phyloP scores from a whole-genome alignment of 306 rosid genomes.

The Cucumis sativus region DNA sequence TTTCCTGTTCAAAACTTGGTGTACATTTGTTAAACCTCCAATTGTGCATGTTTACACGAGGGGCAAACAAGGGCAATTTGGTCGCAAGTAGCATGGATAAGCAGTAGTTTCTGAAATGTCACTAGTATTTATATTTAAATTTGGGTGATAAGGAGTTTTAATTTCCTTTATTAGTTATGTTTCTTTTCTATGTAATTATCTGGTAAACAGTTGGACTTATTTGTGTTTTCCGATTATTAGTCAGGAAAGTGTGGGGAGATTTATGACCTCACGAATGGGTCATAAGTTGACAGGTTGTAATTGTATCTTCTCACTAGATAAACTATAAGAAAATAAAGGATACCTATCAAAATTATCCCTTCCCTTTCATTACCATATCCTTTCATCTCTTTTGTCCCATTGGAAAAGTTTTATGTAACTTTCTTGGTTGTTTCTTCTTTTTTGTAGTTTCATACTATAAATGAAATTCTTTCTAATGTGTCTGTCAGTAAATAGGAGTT shows the following conservation, averaged over 20 bases:
- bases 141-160: background rate
- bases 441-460: background rate
- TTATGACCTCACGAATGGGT: background rate
- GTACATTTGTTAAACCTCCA: background rate
- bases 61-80: background rate
- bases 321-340: background rate
- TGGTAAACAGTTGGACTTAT: background rate
- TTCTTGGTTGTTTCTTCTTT: background rate
- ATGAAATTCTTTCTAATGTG: background rate
- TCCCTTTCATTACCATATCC: background rate
- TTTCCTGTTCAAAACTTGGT: background rate
- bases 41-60: background rate
- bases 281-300: background rate
- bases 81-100: background rate
- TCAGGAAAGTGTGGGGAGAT: background rate
- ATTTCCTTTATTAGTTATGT: background rate
- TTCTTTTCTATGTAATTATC: background rate
- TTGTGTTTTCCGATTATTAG: background rate
- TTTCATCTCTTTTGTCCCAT: background rate
- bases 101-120: background rate
- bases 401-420: background rate
- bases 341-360: background rate
- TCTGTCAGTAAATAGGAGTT: background rate
- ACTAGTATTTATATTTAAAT: too few species aligned
- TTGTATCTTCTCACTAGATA: background rate